Conservation (phyloP, 2,329 filamentous ascomycete species). For the Colletotrichum caudatum region DNA sequence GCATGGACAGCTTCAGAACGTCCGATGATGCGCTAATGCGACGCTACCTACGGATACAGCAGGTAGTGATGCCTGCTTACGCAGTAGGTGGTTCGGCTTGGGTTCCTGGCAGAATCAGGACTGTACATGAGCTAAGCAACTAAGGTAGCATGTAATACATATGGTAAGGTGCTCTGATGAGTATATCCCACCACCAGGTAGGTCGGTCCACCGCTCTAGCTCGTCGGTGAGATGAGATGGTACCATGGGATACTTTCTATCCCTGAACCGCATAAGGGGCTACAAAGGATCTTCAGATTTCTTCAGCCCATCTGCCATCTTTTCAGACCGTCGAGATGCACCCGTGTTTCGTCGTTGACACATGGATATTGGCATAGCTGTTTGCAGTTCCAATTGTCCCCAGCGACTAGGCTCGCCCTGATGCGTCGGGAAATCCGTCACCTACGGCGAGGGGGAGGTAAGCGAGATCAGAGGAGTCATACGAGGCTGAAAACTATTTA, state of each 20-base stretch:
- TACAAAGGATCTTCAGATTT: conserved; percentile 13
- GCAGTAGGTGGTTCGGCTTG: neutral
- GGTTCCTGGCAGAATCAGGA: neutral
- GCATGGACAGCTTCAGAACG: neutral
- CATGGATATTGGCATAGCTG: neutral
- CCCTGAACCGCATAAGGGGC: neutral
- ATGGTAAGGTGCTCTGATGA: neutral
- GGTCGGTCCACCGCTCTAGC: conserved; percentile 2
- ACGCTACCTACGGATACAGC: neutral
- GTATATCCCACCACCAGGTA: neutral
- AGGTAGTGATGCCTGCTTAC: neutral
- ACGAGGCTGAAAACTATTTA: too few species aligned
- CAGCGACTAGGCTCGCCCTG: neutral
- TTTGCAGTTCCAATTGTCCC: neutral
- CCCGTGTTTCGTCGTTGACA: neutral
- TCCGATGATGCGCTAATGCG: neutral
- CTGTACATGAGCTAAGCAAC: neutral
- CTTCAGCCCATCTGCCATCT: neutral
- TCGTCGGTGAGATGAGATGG: conserved; percentile 9
- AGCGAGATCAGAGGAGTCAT: neutral
- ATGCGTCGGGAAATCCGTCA: neutral
- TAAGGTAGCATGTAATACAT: neutral
- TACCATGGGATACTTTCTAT: neutral
- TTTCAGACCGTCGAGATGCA: conserved; percentile 8
- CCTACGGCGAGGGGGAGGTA: neutral